Base-by-base conservation (phyloP, 257 asterid genomes). In the Cruciata laevipes region DNA sequence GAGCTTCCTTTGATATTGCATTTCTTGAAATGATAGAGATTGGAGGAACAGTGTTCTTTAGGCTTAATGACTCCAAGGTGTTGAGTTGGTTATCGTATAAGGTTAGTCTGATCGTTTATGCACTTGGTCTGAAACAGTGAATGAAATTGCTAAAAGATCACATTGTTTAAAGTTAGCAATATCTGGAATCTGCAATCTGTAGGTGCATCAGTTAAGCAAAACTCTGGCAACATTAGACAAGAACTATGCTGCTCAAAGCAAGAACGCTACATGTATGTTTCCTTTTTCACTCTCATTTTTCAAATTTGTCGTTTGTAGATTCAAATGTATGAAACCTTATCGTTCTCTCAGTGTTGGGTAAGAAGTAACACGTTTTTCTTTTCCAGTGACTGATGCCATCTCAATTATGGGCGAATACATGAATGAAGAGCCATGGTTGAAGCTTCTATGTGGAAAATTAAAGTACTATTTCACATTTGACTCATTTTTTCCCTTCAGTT, bases 11-110 rank as follows among this genome's bases (percentile, higher is more conserved):
- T 1, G 31, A 57, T 59, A 21, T 38, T 66, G 44, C 7, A 20
- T 32, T 30, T 33, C 40, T 59, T 72, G 72, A 69, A 70, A 42
- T 78, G 74, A 52, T 91, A 93, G 99, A 87, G 70, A 77, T 88
- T 63, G 97, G 96, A 69, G 79, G 83, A 6, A 84, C 80, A 72
- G 84, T 80, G 85, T 94, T 88, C 79, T 86, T 80, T 81, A 86
- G 97, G 90, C 99, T 94, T 73, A 86, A 88, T 64, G 96, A 94
- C 81, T 68, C 73, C 51, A 94, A 88, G 87, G 97, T 90, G 58
- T 78, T 85, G 69, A 84, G 76, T 69, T 94, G 99, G 99, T 73
- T 94, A 73, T 77, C 81, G 82, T 84, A 75, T 68, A 94, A 94
- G 99, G 99, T 90, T 57, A 75, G 95, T 35, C 71, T 59, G 35